A percentile compares a stretch with the other conserved stretches of the same genome.
Evolutionary conservation across 192 early-diverging fungal genomes (phyloP).

Genomic region (Entophlyctis luteolus): DNA sequence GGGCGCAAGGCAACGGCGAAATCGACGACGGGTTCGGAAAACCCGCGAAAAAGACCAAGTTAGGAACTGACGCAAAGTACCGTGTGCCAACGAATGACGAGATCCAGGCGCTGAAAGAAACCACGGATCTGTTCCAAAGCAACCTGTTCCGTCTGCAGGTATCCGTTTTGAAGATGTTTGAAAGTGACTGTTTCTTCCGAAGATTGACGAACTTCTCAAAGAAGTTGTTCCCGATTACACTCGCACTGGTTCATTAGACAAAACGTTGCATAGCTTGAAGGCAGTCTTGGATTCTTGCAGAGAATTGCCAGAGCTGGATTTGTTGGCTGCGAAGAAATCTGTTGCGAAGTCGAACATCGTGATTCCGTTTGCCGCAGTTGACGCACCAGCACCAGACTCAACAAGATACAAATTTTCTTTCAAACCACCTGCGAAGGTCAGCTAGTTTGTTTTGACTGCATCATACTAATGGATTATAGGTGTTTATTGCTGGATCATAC

Average conservation of each 20-base stretch:
- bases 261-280: conserved; percentile 65
- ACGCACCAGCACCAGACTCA: conserved; percentile 58
- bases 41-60: conserved; percentile 22
- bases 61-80: conserved; percentile 3
- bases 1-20: conserved; percentile 26
- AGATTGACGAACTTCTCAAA: conserved; percentile 69
- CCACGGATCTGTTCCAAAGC: conserved; percentile 77
- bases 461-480: no score
- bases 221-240: conserved; percentile 63
- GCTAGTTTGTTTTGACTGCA: no score
- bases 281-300: conserved; percentile 60
- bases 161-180: conserved; percentile 13
- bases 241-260: conserved; percentile 57
- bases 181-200: conserved; percentile 31
- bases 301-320: conserved; percentile 39
- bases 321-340: neutral
- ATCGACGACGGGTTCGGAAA: conserved; percentile 36
- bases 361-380: conserved; percentile 67
- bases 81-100: conserved; percentile 68
- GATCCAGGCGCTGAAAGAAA: conserved; percentile 78
- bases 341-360: conserved; percentile 41
- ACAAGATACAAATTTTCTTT: conserved; percentile 73
- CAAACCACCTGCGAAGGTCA: conserved; percentile 62
- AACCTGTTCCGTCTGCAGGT: conserved; percentile 90
- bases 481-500: conserved; percentile 85